These are phyloP conservation scores for Friedmanniomyces simplex DNA, from an alignment of 495 filamentous ascomycete genomes.

Conservation along the genomic window DNA sequence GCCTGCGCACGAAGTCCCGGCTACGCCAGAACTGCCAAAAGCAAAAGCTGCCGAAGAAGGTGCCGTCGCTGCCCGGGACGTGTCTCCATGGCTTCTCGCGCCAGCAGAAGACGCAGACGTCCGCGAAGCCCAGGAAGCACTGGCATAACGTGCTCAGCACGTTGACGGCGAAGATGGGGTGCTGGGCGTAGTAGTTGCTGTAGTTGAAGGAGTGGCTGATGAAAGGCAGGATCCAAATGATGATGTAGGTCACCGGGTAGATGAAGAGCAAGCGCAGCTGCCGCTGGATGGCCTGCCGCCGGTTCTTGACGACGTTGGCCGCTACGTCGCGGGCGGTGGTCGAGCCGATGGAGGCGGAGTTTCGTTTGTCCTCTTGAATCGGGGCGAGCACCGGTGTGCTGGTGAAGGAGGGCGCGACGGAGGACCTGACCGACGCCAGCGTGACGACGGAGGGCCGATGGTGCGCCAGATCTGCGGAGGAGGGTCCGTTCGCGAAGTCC, in stretches of 20 bases:
- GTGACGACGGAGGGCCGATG: constrained; percentile 12
- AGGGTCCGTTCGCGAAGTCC: constrained; percentile 7
- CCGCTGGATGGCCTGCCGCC: constrained; percentile 42
- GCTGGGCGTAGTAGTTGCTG: constrained; percentile 39
- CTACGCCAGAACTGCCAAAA: constrained; percentile 27
- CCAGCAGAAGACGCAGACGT: constrained; percentile 53
- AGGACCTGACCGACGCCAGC: neutral
- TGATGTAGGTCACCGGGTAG: constrained; percentile 60
- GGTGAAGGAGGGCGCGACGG: neutral
- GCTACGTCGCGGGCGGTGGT: neutral
- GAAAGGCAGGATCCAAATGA: constrained; percentile 65
- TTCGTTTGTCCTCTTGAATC: constrained; percentile 6
- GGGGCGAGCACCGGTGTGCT: neutral
- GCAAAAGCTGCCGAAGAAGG: constrained; percentile 34
- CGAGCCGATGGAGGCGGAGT: neutral
- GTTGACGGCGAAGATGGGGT: constrained; percentile 45
- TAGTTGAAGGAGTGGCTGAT: constrained; percentile 50
- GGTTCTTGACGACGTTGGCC: neutral
- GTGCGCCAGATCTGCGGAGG: neutral
- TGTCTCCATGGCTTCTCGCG: constrained; percentile 62
- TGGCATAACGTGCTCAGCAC: constrained; percentile 46
- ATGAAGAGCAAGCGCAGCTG: constrained; percentile 61
- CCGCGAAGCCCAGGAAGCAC: constrained; percentile 51
- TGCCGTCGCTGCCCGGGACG: constrained; percentile 37
- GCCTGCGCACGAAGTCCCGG: neutral